Percentiles rank a stretch among this genome's conserved stretches.
These are phyloP conservation scores for Telfairia occidentalis DNA, from an alignment of 331 rosid genomes.

Conservation along the genomic window DNA sequence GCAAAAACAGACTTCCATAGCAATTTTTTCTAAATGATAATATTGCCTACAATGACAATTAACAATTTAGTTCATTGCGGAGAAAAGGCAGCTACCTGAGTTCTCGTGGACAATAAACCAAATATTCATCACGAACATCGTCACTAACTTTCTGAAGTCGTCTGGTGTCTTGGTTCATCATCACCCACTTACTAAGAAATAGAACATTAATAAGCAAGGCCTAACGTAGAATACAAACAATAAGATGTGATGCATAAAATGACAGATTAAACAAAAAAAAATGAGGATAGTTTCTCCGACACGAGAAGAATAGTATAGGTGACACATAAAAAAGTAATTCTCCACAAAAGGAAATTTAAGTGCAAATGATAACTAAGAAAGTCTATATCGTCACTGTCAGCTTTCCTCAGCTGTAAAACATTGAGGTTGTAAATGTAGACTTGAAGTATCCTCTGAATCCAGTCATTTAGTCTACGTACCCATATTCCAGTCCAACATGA, in stretches of 20 bases:
- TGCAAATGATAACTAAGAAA: not conserved
- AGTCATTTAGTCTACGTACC: not conserved
- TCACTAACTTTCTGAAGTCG: conserved; percentile 78
- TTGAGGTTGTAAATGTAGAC: not conserved
- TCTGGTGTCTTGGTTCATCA: conserved; percentile 91
- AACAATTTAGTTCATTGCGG: not conserved
- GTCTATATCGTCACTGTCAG: not conserved
- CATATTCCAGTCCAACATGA: not conserved
- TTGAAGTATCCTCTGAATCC: not conserved
- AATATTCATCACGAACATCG: conserved; percentile 67
- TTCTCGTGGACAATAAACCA: conserved; percentile 62
- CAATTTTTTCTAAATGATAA: not conserved
- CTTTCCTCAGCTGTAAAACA: not conserved
- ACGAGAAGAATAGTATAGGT: not conserved
- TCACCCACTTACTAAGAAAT: conserved; percentile 94
- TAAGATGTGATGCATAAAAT: not conserved
- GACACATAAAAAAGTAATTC: not conserved
- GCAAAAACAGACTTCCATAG: not conserved
- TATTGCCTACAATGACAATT: not conserved
- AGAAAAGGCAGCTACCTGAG: conserved; percentile 38
- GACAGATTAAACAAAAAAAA: not conserved
- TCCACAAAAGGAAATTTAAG: not conserved
- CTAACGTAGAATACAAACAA: not conserved
- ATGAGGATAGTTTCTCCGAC: not conserved
- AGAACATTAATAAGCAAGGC: conserved; percentile 18